Base-by-base conservation (phyloP, 1,139 yeast species). In the Hansenula lynferdii region DNA sequence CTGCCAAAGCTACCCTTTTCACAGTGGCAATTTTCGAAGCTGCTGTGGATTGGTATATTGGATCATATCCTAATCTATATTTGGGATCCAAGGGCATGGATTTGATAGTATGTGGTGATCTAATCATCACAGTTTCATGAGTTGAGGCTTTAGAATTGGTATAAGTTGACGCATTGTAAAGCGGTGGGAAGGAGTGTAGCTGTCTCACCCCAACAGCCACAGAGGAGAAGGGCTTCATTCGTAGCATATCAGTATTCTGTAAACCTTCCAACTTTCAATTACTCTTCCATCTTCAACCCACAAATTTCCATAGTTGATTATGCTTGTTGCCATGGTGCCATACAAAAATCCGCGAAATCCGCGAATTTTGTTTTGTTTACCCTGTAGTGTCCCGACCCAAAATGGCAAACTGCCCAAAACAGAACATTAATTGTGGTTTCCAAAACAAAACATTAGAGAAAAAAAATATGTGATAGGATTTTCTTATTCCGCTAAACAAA, bases 1-100 rank as follows among this genome's bases (percentile, higher is more conserved):
- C 71, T 36, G 77, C 75, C 10, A 79, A 51, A 3, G 81, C 65
- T 20, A 77, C 60, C 45, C 83, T 54, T 47, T 77, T 78, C 34
- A 77, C 59, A 39, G 76, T 62, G 10, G 80, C 72, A 8, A 77
- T 79, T 40, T 76, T 74, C 44, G 72, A 70, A 26, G 74, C 65
- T 2, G 77, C 67, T 0, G 85, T 82, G 1, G 80, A 74, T 39
- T 69, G 74, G 49, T 79, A 79, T 22, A 79, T 51, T 4, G 84
- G 75, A 44, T 62, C 65, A 48, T 76, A 72, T 0, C 80, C 75
- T 8, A 75, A 59, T 39, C 85, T 56, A 45, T 57, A 73, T 31
- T 75, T 66, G 3, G 58, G 51, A 10, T 61, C 62, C 18, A 73
- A 51, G 17, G 63, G 60, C 1, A 64, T 58, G 7, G 61, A 48